Conservation (phyloP, 2,329 filamentous ascomycete genomes). For the Diatrype stigma region DNA sequence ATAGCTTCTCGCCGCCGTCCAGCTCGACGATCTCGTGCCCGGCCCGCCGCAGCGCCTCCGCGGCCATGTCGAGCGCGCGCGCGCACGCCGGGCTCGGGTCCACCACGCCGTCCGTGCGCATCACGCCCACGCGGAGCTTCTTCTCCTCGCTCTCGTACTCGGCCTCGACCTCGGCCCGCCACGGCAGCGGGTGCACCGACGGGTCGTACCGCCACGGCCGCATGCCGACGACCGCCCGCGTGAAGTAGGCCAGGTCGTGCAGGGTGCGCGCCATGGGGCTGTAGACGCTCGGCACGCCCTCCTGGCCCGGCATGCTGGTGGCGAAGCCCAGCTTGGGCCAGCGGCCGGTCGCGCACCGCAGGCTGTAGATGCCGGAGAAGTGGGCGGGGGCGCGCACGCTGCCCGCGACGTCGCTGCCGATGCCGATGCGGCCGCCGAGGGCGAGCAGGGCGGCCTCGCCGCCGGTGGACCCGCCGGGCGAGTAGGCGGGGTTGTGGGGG, state of each 20-base stretch:
- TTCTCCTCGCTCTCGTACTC: conserved; percentile 6
- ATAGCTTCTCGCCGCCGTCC: too few relatives aligned
- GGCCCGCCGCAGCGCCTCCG: conserved; percentile 61
- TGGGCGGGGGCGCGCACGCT: conserved; percentile 27
- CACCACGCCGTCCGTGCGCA: conserved; percentile 42
- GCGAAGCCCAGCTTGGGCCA: conserved; percentile 35
- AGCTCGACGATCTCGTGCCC: conserved; percentile 71
- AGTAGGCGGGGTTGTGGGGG: conserved; percentile 29
- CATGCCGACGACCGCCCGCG: conserved; percentile 1
- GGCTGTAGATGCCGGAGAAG: conserved; percentile 27
- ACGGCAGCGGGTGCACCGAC: conserved; percentile 35
- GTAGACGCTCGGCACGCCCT: conserved; percentile 42
- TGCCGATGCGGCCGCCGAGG: conserved; percentile 12
- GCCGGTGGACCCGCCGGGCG: conserved; percentile 32
- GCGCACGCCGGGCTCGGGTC: conserved; percentile 70
- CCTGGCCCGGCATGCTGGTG: conserved; percentile 47
- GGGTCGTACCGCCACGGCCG: conserved; percentile 4
- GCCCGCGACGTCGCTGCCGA: conserved; percentile 21
- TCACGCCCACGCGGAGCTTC: conserved; percentile 34
- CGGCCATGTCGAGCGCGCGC: conserved; percentile 69
- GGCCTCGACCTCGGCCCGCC: conserved; percentile 21
- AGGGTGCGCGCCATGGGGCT: conserved; percentile 41
- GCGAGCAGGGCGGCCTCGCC: conserved; percentile 22
- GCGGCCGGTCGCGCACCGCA: conserved; percentile 25
- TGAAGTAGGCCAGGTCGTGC: conserved; percentile 29